A percentile compares a stretch with the other conserved stretches of the same genome.
phyloP scores from a whole-genome alignment of 1,139 yeast genomes.

The Citeromyces hawaiiensis region DNA sequence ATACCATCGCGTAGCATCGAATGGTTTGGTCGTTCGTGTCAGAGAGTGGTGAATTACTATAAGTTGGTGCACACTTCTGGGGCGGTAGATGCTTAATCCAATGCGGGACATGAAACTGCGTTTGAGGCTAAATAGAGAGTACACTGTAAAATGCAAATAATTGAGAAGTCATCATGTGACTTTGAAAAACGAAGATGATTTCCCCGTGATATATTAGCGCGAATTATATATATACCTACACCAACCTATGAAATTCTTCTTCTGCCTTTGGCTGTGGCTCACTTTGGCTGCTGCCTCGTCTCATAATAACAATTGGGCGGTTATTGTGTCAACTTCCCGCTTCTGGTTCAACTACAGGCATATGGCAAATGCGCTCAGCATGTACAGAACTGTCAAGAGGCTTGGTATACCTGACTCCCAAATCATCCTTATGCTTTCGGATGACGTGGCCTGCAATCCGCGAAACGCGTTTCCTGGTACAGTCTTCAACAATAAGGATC shows the following conservation, averaged over 20 bases:
- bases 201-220: too few relatives aligned
- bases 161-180: too few relatives aligned
- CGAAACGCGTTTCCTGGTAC: constrained; percentile 94
- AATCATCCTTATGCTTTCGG: constrained; percentile 89
- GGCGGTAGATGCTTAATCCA: too few relatives aligned
- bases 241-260: not conserved
- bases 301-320: constrained; percentile 90
- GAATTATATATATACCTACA: too few relatives aligned
- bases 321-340: constrained; percentile 85
- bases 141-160: too few relatives aligned
- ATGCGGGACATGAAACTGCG: too few relatives aligned
- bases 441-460: constrained; percentile 95
- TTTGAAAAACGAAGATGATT: too few relatives aligned
- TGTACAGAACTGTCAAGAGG: constrained; percentile 91
- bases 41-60: too few relatives aligned
- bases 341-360: constrained; percentile 98
- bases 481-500: constrained; percentile 87
- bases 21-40: too few relatives aligned
- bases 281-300: constrained; percentile 16
- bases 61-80: too few relatives aligned
- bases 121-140: too few relatives aligned
- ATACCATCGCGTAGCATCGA: too few relatives aligned
- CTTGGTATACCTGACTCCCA: constrained; percentile 97
- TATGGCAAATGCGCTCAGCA: constrained; percentile 90
- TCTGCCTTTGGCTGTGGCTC: not conserved